Base-by-base conservation (phyloP, 148 eudicot genomes). In the Silene latifolia region DNA sequence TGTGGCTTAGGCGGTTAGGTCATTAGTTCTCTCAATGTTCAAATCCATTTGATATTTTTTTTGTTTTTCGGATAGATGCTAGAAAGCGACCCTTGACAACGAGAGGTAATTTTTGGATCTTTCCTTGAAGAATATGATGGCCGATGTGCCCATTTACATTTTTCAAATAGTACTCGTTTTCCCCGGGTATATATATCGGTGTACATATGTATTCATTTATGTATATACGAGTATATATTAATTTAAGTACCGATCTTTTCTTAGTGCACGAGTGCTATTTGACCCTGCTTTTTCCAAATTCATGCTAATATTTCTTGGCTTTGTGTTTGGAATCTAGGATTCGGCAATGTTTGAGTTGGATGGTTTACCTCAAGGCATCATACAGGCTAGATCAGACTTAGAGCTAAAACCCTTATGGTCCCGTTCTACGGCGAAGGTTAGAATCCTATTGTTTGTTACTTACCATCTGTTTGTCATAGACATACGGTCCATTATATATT, bases 381-480 rank as follows among this genome's bases (percentile, higher is more conserved):
- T 92, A 74, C 87, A 90, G 14, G 81, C 88, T 25, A 79, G 89
- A 67, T 83, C 98, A 63, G 98, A 95, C 82, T 77, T 92, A 79
- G 96, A 95, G 88, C 82, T 95, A 69, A 95, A 88, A 77, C 90
- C 93, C 15, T 71, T 95, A 74, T 90, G 97, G 92, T 79, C 89
- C 19, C 83, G 80, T 79, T 81, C 92, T 42, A 81, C 73, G 81
- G 75, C 80, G 74, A 87, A 95, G 98, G 98, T 95, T 44, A 74
- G 67, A 15, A 35, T 56, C 42, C 1, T 24, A 24, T 48, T 68
- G 13, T 59, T 58, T 69, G 29, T 32, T n/a, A 62, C 57, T 61
- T 53, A 4, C 35, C 13, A 19, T 8, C 39, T 19, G 12, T 20
- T 42, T 9, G 56, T n/a, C 21, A 0, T 68, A 60, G 54, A 13